These are phyloP conservation scores for Crithidia sp. DNA, from an alignment of 208 protist species.

Conservation along the genomic window DNA sequence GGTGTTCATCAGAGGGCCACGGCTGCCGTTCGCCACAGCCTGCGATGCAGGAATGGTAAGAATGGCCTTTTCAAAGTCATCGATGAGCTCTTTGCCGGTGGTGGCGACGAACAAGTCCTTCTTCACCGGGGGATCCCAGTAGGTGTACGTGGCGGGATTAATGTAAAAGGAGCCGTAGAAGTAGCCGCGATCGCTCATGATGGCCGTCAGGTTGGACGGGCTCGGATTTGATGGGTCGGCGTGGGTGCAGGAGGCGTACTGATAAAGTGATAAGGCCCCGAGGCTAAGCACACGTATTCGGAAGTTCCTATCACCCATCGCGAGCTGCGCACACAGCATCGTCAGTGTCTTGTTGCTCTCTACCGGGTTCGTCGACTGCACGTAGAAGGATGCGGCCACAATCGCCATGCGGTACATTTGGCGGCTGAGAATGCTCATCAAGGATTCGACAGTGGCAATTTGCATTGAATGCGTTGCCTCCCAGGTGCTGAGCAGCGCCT, in stretches of 20 bases:
- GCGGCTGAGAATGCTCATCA: not conserved
- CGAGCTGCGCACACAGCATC: constrained; percentile 6
- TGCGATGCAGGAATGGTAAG: not conserved
- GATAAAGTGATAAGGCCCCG: not conserved
- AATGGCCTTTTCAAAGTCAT: not conserved
- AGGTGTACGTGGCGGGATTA: not conserved
- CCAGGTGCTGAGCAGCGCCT: constrained; percentile 1
- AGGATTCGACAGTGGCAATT: not conserved
- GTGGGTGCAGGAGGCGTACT: constrained; percentile 1
- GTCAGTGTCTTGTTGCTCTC: constrained; percentile 6
- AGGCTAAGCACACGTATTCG: not conserved
- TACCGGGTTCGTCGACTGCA: not conserved
- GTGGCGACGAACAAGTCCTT: not conserved
- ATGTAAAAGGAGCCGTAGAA: not conserved
- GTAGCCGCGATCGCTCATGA: not conserved
- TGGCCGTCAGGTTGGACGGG: not conserved
- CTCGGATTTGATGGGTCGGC: not conserved
- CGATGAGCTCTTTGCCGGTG: not conserved
- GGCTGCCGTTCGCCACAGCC: not conserved
- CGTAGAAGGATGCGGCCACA: not conserved
- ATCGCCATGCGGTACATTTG: not conserved
- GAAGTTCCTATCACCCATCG: not conserved
- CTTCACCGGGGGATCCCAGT: not conserved
- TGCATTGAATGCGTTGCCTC: not conserved
- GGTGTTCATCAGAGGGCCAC: not conserved